Evolutionary conservation across 345 rosid species (phyloP).

Genomic region (Rubroshorea leprosula): DNA sequence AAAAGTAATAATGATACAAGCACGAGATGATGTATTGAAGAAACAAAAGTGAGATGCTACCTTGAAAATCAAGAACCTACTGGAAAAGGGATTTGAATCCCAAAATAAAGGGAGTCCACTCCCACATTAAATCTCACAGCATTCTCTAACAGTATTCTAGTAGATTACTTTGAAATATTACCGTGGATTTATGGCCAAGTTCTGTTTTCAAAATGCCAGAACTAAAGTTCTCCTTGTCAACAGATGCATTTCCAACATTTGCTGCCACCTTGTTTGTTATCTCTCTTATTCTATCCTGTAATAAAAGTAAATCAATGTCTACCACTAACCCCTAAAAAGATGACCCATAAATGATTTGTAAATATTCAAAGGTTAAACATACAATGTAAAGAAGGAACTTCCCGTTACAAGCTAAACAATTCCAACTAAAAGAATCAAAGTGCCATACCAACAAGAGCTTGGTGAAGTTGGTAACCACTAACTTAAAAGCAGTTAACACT

Average conservation of each 20-base stretch:
- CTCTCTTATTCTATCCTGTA: conserved; percentile 73
- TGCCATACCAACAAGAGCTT: too few relatives aligned
- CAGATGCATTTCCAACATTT: conserved; percentile 31
- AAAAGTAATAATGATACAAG: background rate
- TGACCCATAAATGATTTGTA: background rate
- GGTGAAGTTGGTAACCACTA: too few relatives aligned
- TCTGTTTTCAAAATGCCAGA: conserved; percentile 27
- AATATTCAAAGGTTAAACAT: background rate
- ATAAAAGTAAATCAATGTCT: conserved; percentile 5
- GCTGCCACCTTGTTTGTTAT: conserved; percentile 32
- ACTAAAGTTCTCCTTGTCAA: conserved; percentile 25
- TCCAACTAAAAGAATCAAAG: too few relatives aligned
- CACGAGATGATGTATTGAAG: background rate
- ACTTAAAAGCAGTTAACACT: too few relatives aligned
- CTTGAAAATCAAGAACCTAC: too few relatives aligned
- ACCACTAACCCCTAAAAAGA: background rate
- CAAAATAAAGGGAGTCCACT: too few relatives aligned
- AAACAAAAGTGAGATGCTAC: background rate
- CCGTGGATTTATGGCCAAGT: conserved; percentile 39
- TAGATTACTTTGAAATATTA: conserved; percentile 35
- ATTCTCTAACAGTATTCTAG: conserved; percentile 19
- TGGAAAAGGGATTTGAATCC: too few relatives aligned
- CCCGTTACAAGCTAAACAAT: too few relatives aligned
- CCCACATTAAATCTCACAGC: too few relatives aligned
- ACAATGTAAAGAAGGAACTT: background rate